Conservation (phyloP, 768 basidiomycete species). For the Podaxis sp. region DNA sequence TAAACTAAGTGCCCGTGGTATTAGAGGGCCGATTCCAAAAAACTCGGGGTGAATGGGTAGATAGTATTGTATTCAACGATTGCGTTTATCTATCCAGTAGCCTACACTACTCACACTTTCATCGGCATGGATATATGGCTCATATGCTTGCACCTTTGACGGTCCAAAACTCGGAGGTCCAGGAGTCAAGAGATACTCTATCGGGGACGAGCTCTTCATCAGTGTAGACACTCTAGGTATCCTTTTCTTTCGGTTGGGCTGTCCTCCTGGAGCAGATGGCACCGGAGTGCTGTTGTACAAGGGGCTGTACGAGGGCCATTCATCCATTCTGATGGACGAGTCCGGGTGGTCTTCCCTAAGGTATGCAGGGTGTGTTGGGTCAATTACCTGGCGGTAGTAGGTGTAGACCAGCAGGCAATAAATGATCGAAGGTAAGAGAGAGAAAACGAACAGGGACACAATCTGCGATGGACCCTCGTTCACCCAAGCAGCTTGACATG, state of each 20-base stretch:
- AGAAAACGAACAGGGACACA: constrained; percentile 32
- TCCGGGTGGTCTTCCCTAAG: constrained; percentile 15
- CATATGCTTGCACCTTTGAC: not conserved
- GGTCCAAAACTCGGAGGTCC: constrained; percentile 22
- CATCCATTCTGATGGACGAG: constrained; percentile 11
- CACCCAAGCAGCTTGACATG: constrained; percentile 36
- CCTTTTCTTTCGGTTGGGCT: constrained; percentile 3
- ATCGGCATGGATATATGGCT: not conserved
- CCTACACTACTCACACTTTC: not conserved
- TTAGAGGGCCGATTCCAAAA: not conserved
- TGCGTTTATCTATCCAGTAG: not conserved
- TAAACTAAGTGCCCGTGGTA: constrained; percentile 46
- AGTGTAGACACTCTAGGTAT: constrained; percentile 11
- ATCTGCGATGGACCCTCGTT: constrained; percentile 33
- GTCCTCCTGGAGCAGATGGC: constrained; percentile 3
- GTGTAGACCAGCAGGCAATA: constrained; percentile 33
- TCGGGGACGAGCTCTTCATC: constrained; percentile 26
- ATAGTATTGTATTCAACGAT: not conserved
- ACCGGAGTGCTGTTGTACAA: constrained; percentile 5
- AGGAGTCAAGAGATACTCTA: constrained; percentile 20
- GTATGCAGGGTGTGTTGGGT: constrained; percentile 32
- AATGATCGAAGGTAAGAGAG: constrained; percentile 29
- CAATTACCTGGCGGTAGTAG: constrained; percentile 35
- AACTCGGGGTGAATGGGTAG: not conserved
- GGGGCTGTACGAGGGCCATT: constrained; percentile 14